Evolutionary conservation across 179 eudicot genomes (phyloP).

Genomic region (Amaranthus tricolor): DNA sequence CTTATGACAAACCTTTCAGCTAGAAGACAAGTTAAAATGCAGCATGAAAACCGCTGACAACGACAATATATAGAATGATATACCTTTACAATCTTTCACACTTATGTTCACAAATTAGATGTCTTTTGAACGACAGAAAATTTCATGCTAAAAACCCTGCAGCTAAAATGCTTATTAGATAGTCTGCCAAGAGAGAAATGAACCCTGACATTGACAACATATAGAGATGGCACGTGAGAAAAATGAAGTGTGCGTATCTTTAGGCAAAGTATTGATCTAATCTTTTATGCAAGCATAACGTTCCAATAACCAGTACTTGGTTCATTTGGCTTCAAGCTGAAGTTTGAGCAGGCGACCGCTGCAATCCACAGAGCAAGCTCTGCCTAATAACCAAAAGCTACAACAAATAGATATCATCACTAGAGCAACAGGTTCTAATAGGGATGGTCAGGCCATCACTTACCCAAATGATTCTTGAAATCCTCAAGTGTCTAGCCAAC

Average conservation of each 20-base stretch:
- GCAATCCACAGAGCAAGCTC: not conserved
- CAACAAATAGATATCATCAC: not conserved
- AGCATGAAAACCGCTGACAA: too few relatives aligned
- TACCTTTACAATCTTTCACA: too few relatives aligned
- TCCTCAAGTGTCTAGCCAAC: not conserved
- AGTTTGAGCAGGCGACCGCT: not conserved
- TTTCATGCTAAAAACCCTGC: not conserved
- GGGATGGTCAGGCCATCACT: not conserved
- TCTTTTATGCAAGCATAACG: not conserved
- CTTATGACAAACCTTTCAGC: too few relatives aligned
- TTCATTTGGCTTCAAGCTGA: not conserved
- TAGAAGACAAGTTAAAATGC: too few relatives aligned
- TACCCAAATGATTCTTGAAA: not conserved
- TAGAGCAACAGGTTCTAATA: not conserved
- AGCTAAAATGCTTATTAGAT: not conserved
- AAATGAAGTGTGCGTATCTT: not conserved
- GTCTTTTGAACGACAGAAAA: too few relatives aligned
- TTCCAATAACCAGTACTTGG: not conserved
- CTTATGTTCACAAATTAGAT: too few relatives aligned
- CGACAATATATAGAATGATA: too few relatives aligned
- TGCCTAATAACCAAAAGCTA: constrained; percentile 2
- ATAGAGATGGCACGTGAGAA: not conserved
- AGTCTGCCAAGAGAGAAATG: not conserved
- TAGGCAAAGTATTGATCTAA: not conserved
- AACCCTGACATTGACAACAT: not conserved